Evolutionary conservation across 768 basidiomycete genomes (phyloP).

Genomic region (Rhizopogon vesiculosus): DNA sequence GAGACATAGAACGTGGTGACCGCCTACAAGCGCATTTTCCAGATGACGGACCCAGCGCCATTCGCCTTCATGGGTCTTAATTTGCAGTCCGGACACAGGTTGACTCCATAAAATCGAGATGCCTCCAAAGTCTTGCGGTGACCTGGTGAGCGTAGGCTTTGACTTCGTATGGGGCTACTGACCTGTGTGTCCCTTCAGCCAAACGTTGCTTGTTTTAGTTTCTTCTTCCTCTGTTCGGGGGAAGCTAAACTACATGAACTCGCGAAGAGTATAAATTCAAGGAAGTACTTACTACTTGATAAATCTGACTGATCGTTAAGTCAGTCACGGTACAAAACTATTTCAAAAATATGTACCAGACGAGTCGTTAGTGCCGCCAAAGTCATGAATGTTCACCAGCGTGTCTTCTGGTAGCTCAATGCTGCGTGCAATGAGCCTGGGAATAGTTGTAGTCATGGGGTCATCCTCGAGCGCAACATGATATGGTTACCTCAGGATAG

Average conservation of each 20-base stretch:
- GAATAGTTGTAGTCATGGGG: neutral
- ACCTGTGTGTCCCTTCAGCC: conserved; percentile 61
- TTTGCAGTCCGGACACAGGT: conserved; percentile 54
- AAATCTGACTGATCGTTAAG: conserved; percentile 40
- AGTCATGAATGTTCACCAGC: conserved; percentile 43
- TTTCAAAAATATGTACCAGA: conserved; percentile 25
- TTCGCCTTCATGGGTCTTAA: conserved; percentile 43
- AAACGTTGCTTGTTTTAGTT: conserved; percentile 46
- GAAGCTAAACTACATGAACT: conserved; percentile 30
- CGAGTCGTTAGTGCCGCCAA: conserved; percentile 35
- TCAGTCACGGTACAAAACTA: neutral
- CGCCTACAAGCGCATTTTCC: conserved; percentile 48
- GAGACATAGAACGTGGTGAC: too few relatives aligned
- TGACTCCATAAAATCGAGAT: conserved; percentile 60
- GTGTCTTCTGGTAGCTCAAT: conserved; percentile 52
- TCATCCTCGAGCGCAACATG: neutral
- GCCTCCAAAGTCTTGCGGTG: conserved; percentile 41
- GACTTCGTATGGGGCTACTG: neutral
- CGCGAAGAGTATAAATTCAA: neutral
- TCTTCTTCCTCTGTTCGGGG: conserved; percentile 48
- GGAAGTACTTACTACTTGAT: conserved; percentile 54
- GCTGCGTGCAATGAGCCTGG: conserved; percentile 45
- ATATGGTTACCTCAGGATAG: conserved; percentile 35
- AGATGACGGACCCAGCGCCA: conserved; percentile 62
- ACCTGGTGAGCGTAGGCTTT: neutral